Percentiles rank a stretch among this genome's conserved stretches.
phyloP scores from a whole-genome alignment of 495 filamentous ascomycete species.

The Neurospora sp. region DNA sequence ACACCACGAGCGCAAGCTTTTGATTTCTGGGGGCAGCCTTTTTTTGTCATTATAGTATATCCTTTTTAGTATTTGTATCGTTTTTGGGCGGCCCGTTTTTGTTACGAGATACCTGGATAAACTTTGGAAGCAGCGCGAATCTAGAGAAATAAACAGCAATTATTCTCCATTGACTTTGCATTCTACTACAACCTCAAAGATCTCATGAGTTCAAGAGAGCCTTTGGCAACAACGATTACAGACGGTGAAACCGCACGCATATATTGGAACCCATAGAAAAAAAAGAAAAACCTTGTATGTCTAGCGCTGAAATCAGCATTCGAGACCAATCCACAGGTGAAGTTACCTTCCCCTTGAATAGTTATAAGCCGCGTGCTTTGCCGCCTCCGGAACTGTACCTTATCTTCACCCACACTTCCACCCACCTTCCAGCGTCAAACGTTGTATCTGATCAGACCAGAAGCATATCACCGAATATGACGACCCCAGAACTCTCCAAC shows the following conservation, averaged over 20 bases:
- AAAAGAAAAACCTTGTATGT: not conserved
- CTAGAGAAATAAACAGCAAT: not conserved
- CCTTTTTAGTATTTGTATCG: not conserved
- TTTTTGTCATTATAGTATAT: not conserved
- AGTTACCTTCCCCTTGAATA: not conserved
- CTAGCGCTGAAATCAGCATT: not conserved
- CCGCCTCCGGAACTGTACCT: not conserved
- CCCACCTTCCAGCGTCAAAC: not conserved
- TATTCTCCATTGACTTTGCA: not conserved
- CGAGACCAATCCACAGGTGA: not conserved
- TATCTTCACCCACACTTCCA: not conserved
- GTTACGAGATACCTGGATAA: not conserved
- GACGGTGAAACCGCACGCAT: not conserved
- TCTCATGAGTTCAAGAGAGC: not conserved
- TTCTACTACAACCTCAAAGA: not conserved
- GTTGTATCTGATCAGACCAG: not conserved
- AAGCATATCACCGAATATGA: not conserved
- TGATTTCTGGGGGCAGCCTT: not conserved
- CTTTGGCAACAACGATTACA: not conserved
- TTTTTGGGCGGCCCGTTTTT: not conserved
- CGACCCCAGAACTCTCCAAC: not conserved
- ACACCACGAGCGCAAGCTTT: not conserved
- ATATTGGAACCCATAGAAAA: not conserved
- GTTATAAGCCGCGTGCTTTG: not conserved
- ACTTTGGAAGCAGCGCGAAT: not conserved